Conservation (phyloP, 2,329 filamentous ascomycete genomes). For the Epichloe uncinata region DNA sequence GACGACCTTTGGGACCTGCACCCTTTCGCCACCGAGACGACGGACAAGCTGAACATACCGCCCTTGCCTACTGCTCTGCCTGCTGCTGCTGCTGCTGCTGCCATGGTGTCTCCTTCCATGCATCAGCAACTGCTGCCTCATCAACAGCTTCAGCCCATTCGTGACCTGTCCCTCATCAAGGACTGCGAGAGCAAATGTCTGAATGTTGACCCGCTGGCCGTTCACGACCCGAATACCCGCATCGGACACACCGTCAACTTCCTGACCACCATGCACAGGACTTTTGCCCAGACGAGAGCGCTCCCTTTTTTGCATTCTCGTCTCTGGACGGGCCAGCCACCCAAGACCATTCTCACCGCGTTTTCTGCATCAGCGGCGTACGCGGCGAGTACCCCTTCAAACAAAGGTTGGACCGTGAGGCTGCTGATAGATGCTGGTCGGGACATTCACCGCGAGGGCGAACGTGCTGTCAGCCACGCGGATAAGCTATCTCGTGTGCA, state of each 20-base stretch:
- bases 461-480: conserved; percentile 15
- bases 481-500: conserved; percentile 31
- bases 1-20: conserved; percentile 15
- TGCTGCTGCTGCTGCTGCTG: neutral
- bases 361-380: conserved; percentile 28
- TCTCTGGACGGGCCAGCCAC: conserved; percentile 26
- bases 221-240: conserved; percentile 23
- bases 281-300: conserved; percentile 22
- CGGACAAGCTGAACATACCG: conserved; percentile 19
- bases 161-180: conserved; percentile 18
- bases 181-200: conserved; percentile 10
- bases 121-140: conserved; percentile 2
- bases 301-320: conserved; percentile 30
- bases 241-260: conserved; percentile 22
- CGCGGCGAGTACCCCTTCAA: conserved; percentile 22
- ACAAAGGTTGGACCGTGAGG: conserved; percentile 26
- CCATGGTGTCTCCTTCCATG: conserved; percentile 7
- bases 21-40: conserved; percentile 7
- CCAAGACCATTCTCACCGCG: conserved; percentile 25
- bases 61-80: conserved; percentile 11
- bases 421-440: conserved; percentile 24
- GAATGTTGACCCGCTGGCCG: conserved; percentile 18
- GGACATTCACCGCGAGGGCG: conserved; percentile 23
- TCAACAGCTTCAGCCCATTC: conserved; percentile 12
- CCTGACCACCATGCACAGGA: conserved; percentile 20